Evolutionary conservation across 2,329 filamentous ascomycete genomes (phyloP).

Genomic region (Orbilia javanica): DNA sequence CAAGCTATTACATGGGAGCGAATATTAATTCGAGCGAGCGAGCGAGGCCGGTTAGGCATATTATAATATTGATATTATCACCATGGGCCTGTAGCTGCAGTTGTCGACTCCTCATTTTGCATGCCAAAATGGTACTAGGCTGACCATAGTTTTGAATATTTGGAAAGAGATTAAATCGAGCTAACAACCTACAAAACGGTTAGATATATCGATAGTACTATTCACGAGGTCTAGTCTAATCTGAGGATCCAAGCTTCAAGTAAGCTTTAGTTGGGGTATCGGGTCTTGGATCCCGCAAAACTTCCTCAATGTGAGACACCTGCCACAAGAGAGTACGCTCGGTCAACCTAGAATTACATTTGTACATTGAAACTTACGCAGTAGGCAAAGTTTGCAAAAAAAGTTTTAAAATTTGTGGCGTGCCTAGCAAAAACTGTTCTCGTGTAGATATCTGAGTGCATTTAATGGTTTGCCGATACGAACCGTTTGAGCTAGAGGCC

Average conservation of each 20-base stretch:
- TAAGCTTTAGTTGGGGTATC: not conserved
- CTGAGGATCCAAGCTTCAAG: not conserved
- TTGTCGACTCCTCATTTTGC: not conserved
- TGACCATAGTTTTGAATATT: not conserved
- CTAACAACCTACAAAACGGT: not conserved
- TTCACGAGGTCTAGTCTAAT: not conserved
- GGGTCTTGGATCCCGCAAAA: not conserved
- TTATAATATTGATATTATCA: not conserved
- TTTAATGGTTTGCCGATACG: slow-evolving; percentile 10
- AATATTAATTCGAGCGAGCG: not conserved
- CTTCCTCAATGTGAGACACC: not conserved
- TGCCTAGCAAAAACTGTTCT: not conserved
- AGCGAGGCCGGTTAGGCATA: not conserved
- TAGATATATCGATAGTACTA: not conserved
- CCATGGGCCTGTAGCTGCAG: not conserved
- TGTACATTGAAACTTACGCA: not conserved
- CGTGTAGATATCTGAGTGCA: slow-evolving; percentile 1
- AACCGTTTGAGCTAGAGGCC: not conserved
- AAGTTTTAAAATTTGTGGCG: too few relatives aligned
- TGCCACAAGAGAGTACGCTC: not conserved
- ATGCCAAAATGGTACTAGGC: not conserved
- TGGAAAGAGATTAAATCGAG: not conserved
- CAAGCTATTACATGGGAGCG: not conserved
- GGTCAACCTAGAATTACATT: not conserved
- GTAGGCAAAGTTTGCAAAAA: slow-evolving; percentile 7